These are phyloP conservation scores for Yamadazyma buinensis DNA, from an alignment of 1,139 yeast species.

Conservation along the genomic window DNA sequence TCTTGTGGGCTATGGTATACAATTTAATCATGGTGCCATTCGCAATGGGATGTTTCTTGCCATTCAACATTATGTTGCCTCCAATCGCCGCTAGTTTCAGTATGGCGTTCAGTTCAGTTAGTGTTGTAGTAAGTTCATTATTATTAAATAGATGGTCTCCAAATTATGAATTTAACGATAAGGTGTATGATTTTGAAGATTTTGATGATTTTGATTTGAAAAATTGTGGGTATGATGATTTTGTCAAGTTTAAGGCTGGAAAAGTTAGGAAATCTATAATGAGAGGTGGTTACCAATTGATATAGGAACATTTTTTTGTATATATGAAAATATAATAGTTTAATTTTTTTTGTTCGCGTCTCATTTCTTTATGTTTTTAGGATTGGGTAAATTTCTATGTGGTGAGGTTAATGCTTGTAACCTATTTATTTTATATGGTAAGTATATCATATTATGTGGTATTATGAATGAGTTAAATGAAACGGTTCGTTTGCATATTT, in stretches of 20 bases:
- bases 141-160: conserved; percentile 61
- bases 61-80: conserved; percentile 71
- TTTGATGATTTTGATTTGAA: conserved; percentile 27
- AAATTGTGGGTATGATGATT: conserved; percentile 28
- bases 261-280: conserved; percentile 11
- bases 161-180: conserved; percentile 16
- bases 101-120: conserved; percentile 89
- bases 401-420: no score
- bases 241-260: conserved; percentile 19
- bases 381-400: no score
- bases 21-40: conserved; percentile 88
- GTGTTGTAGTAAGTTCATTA: conserved; percentile 82
- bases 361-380: no score
- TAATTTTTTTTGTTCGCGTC: no score
- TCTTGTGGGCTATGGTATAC: conserved; percentile 82
- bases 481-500: no score
- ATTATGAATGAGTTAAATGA: no score
- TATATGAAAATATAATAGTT: no score
- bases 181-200: conserved; percentile 21
- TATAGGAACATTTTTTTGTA: no score
- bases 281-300: conserved; percentile 4
- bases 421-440: no score
- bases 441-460: no score
- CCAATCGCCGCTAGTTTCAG: conserved; percentile 93
- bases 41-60: conserved; percentile 88